Base-by-base conservation (phyloP, 2,329 filamentous ascomycete genomes). In the Sporothrix protearum region DNA sequence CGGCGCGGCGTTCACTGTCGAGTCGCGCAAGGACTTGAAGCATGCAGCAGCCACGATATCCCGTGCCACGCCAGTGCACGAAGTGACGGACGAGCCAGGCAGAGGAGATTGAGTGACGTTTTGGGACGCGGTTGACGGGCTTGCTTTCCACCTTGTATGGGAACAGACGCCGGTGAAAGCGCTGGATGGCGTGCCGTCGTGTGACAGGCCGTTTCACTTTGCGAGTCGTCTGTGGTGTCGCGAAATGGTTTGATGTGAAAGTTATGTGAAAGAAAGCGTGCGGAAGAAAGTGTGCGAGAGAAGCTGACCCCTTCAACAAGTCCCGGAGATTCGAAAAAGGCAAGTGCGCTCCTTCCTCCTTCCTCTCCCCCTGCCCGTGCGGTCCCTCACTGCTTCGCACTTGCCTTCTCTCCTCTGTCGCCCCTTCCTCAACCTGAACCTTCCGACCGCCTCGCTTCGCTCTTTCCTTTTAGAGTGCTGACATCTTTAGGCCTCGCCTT, bases 1-100 rank as follows among this genome's bases (percentile, higher is more conserved):
- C 5, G 88, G 88, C 1, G 83, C 84, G 0, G 86, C 83, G 1
- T 90, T 87, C 74, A 85, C 84, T 42, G 88, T 90, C 5, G 85
- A 86, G 73, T 84, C 82, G 7, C 81, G 84, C 74, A 83, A 83
- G 1, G 87, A 90, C 73, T 82, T 91, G 2, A 81, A 85, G 82
- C 2, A 77, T 82, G 55, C 80, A 81, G 14, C 78, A 88, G 2
- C 84, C 85, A 0, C 78, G 22, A 86, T 88, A 6, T 82, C 83
- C 2, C 77, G 79, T 68, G 83, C 86, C 1, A 83, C 83, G 1
- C 78, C 80, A 1, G 81, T 89, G 19, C 81, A 86, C 71, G 83
- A 86, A 12, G 75, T 85, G 25, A 75, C 76, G 6, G 84, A 86
- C 72, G 84, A 84, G 0, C 87, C 87, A 0, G 87, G 87, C 2